Conservation (phyloP, 2,329 filamentous ascomycete species). For the Fusarium verrucosum region DNA sequence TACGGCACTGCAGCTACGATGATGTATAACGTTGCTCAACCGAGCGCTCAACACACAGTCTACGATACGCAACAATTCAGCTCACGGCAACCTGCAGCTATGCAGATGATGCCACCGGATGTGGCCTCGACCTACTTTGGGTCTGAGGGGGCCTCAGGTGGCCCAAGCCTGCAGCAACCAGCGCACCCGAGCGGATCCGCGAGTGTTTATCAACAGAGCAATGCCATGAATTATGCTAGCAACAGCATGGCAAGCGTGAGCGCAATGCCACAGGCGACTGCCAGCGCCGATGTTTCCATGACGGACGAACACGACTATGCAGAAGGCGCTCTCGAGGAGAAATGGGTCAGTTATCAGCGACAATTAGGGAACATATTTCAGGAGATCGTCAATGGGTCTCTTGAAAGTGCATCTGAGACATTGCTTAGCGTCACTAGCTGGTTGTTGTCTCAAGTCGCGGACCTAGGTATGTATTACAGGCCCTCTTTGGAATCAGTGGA, state of each 20-base stretch:
- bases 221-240: conserved; percentile 61
- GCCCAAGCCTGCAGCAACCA: conserved; percentile 63
- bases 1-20: conserved; percentile 70
- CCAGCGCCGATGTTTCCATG: conserved; percentile 58
- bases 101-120: conserved; percentile 71
- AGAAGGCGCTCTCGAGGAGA: conserved; percentile 69
- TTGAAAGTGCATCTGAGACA: conserved; percentile 62
- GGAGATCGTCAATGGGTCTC: conserved; percentile 66
- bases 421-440: conserved; percentile 64
- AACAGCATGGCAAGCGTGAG: conserved; percentile 58
- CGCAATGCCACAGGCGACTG: conserved; percentile 53
- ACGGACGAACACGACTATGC: conserved; percentile 66
- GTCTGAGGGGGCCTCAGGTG: conserved; percentile 58
- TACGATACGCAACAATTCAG: conserved; percentile 83
- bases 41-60: conserved; percentile 68
- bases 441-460: conserved; percentile 64
- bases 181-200: conserved; percentile 59
- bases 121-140: conserved; percentile 76
- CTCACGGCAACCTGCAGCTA: conserved; percentile 76
- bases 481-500: not conserved
- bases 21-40: conserved; percentile 81
- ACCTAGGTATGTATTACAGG: conserved; percentile 59
- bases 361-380: conserved; percentile 75
- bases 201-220: conserved; percentile 73
- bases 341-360: conserved; percentile 72